Conservation (phyloP, 176 grass and related monocot species). For the Thinopyrum elongatum region DNA sequence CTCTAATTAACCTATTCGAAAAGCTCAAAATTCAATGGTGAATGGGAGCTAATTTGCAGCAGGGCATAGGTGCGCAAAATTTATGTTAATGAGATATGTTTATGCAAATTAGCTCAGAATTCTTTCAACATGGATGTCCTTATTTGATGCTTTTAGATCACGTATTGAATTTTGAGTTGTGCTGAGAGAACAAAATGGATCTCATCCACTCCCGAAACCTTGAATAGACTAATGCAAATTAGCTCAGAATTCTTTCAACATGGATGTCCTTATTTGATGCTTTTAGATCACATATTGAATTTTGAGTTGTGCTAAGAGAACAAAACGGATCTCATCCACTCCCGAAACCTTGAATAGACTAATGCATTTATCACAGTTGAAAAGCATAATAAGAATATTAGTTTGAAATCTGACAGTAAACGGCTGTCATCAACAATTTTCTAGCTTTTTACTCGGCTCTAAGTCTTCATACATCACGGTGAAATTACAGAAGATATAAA, state of each 20-base stretch:
- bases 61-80: not conserved
- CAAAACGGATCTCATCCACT: slow-evolving; percentile 88
- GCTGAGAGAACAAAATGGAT: too few relatives aligned
- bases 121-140: too few relatives aligned
- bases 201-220: too few relatives aligned
- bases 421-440: not conserved
- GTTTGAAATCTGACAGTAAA: slow-evolving; percentile 2
- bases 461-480: not conserved
- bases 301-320: slow-evolving; percentile 46
- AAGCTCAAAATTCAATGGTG: not conserved
- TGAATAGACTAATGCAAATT: too few relatives aligned
- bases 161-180: too few relatives aligned
- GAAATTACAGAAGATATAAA: not conserved
- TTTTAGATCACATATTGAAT: slow-evolving; percentile 41
- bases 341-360: slow-evolving; percentile 53
- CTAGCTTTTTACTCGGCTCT: not conserved
- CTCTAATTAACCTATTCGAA: not conserved
- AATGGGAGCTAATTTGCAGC: not conserved
- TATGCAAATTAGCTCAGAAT: too few relatives aligned
- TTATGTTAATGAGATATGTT: not conserved
- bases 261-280: slow-evolving; percentile 63
- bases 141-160: too few relatives aligned
- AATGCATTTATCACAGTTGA: not conserved
- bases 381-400: not conserved
- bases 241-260: not conserved